Percentiles rank a stretch among this genome's conserved stretches.
Evolutionary conservation across 2,329 filamentous ascomycete species (phyloP).

Genomic region (Trichoderma gracile): DNA sequence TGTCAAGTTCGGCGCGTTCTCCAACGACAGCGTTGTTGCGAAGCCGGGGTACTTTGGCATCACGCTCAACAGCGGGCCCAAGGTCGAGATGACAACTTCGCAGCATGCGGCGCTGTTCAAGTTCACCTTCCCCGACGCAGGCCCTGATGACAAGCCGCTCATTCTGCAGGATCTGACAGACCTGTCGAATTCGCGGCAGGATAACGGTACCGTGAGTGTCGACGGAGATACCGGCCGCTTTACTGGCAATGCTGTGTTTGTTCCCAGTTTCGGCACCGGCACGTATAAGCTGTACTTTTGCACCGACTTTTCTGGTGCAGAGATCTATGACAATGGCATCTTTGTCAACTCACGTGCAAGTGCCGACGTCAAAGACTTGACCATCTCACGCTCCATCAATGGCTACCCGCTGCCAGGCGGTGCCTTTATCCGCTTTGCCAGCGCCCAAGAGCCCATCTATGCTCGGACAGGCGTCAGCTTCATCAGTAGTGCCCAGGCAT

Average conservation of each 20-base stretch:
- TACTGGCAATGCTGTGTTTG: slow-evolving; percentile 62
- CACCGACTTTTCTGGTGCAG: slow-evolving; percentile 63
- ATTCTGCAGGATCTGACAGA: slow-evolving; percentile 68
- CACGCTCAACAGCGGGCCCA: slow-evolving; percentile 56
- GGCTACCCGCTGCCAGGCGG: slow-evolving; percentile 59
- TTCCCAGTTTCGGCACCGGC: slow-evolving; percentile 65
- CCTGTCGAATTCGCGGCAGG: slow-evolving; percentile 59
- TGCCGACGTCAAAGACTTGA: slow-evolving; percentile 48
- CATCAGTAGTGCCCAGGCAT: slow-evolving; percentile 66
- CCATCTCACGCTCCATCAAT: slow-evolving; percentile 52
- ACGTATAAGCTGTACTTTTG: slow-evolving; percentile 64
- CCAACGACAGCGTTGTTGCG: slow-evolving; percentile 54
- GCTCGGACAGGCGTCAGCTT: slow-evolving; percentile 70
- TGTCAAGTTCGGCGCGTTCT: slow-evolving; percentile 46
- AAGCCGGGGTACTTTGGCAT: slow-evolving; percentile 67
- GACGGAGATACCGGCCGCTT: slow-evolving; percentile 59
- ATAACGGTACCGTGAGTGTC: slow-evolving; percentile 58
- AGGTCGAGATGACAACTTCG: slow-evolving; percentile 66
- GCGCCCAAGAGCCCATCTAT: slow-evolving; percentile 52
- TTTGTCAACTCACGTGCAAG: slow-evolving; percentile 60
- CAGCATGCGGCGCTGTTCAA: slow-evolving; percentile 66
- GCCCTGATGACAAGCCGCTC: slow-evolving; percentile 50
- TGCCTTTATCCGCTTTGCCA: slow-evolving; percentile 63
- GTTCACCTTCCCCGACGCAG: slow-evolving; percentile 58
- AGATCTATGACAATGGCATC: slow-evolving; percentile 60